Percentiles rank a stretch among this genome's conserved stretches.
phyloP scores from a whole-genome alignment of 73 alveolate genomes.

The Paramecium tetraurelia region DNA sequence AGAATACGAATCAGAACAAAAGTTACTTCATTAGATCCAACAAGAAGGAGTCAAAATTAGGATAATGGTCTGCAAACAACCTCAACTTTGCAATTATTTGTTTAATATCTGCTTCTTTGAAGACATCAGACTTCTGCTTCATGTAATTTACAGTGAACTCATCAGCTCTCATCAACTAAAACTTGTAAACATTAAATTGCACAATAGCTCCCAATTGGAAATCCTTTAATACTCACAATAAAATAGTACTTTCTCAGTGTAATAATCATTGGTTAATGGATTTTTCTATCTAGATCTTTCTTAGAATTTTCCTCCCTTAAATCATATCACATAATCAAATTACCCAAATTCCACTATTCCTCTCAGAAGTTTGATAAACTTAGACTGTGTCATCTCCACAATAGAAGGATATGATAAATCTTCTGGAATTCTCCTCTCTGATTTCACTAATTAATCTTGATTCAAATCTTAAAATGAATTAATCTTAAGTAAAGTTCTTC shows the following conservation, averaged over 20 bases:
- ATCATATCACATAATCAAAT: background rate
- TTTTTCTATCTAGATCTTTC: slow-evolving; percentile 34
- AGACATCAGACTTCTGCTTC: slow-evolving; percentile 2
- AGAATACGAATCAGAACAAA: background rate
- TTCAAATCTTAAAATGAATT: slow-evolving; percentile 90
- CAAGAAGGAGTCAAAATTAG: background rate
- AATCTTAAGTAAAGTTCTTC: slow-evolving; percentile 88
- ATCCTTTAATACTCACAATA: background rate
- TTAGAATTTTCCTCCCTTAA: slow-evolving; percentile 22
- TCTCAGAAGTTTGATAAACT: slow-evolving; percentile 79
- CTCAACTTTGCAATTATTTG: background rate
- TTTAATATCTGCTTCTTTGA: slow-evolving; percentile 25
- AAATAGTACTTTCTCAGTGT: background rate
- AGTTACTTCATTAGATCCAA: background rate
- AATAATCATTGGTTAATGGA: slow-evolving; percentile 17
- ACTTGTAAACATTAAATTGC: slow-evolving; percentile 2
- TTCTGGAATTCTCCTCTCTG: slow-evolving; percentile 92
- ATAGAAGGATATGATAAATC: slow-evolving; percentile 87
- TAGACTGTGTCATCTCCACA: slow-evolving; percentile 93
- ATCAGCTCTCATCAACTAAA: slow-evolving; percentile 30
- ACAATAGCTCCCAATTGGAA: background rate
- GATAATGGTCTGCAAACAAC: background rate
- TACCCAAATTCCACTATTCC: slow-evolving; percentile 44
- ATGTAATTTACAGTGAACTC: slow-evolving; percentile 10
- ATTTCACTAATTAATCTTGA: slow-evolving; percentile 85